Base-by-base conservation (phyloP, 2,329 filamentous ascomycete genomes). In the Colletotrichum chlorophyti region DNA sequence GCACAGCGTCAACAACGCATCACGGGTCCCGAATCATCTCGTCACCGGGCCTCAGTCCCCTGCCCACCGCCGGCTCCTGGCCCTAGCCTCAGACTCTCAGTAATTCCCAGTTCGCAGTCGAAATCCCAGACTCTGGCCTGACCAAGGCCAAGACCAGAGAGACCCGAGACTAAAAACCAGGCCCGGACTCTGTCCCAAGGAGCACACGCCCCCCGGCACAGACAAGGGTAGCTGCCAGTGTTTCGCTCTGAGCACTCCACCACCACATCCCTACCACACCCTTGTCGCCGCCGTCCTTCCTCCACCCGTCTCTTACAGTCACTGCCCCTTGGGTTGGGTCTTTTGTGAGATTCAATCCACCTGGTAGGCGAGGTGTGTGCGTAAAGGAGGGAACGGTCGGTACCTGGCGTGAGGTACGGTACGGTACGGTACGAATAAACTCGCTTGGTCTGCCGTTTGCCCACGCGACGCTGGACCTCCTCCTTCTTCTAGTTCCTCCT, bases 181-280 rank as follows among this genome's bases (percentile, higher is more conserved):
- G 31, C 35, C 46, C 51, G 29, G 50, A 53, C 29, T 58, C 34
- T 48, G 41, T 54, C 37, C 43, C 55, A 32, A 60, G 27, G 43
- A 55, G 43, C 51, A 55, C 51, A 60, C 57, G 32, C 57, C 55
- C 55, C 55, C 57, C 57, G 40, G 43, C 45, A 60, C 58, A 46
- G 58, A 58, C 53, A 60, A 58, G 58, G 58, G 58, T 60, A 60
- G 53, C 58, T 60, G 58, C 58, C 58, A 58, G 46, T 53, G 58
- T 60, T 60, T 60, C 53, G 58, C 58, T 58, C 58, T 53, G 53
- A 60, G 54, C 46, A 57, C 53, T 35, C 58, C 58, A 58, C 34
- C 58, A 32, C 53, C 40, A 53, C 53, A 48, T 58, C 53, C 46
- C 52, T 40, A 8, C 46, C 32, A 27, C 40, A 60, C 47, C 58